Percentiles rank a stretch among this genome's conserved stretches.
Conservation (phyloP, 495 filamentous ascomycete species). For the Hypoxylon perforatum region DNA sequence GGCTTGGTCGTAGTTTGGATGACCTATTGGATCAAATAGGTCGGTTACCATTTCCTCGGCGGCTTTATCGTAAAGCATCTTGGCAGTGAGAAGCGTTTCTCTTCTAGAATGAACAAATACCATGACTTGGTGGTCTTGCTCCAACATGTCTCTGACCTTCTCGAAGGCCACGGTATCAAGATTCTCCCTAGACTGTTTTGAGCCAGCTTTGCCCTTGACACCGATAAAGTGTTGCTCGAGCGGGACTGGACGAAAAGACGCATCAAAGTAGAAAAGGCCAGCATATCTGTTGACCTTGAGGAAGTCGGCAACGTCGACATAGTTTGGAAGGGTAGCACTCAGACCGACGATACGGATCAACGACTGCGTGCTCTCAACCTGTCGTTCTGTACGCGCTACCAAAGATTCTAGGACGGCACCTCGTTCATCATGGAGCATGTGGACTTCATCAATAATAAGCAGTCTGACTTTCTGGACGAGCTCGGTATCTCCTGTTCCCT, state of each 20-base stretch:
- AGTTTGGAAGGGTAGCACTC: conserved; percentile 96
- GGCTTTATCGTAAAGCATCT: conserved; percentile 86
- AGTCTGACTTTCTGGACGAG: conserved; percentile 96
- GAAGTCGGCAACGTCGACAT: conserved; percentile 95
- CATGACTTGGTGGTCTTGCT: conserved; percentile 92
- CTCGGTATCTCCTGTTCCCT: conserved; percentile 96
- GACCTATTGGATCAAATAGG: conserved; percentile 81
- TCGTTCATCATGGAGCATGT: conserved; percentile 98
- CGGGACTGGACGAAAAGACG: conserved; percentile 93
- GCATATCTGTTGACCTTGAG: conserved; percentile 93
- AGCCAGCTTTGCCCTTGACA: conserved; percentile 88
- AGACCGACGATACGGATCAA: conserved; percentile 96
- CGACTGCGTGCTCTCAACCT: conserved; percentile 97
- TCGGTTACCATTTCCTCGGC: conserved; percentile 78
- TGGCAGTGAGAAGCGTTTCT: conserved; percentile 90
- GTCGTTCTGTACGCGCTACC: conserved; percentile 91
- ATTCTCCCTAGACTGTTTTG: conserved; percentile 83
- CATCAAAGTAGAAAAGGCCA: conserved; percentile 96
- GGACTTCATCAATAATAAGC: conserved; percentile 98
- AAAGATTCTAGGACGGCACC: conserved; percentile 95
- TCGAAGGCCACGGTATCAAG: conserved; percentile 87
- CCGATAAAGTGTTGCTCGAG: conserved; percentile 98
- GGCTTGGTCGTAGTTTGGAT: conserved; percentile 76
- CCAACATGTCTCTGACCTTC: conserved; percentile 94
- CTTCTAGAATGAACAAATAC: conserved; percentile 98